Conservation (phyloP, 139 green algal species). For the Klebsormidium nitens region DNA sequence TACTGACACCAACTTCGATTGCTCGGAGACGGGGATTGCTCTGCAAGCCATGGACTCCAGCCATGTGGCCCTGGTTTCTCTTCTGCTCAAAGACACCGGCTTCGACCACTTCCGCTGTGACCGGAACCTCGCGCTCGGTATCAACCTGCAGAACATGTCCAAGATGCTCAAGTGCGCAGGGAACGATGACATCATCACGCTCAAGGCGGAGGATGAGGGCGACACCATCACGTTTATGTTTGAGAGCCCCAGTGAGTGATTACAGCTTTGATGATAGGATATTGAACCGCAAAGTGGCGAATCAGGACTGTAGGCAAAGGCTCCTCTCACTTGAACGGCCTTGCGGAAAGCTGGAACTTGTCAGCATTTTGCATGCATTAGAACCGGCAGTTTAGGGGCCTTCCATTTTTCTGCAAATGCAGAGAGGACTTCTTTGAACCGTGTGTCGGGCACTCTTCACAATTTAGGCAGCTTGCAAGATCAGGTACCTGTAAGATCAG, state of each 20-base stretch:
- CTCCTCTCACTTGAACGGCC: too few relatives aligned
- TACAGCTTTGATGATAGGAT: too few relatives aligned
- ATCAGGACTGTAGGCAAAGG: too few relatives aligned
- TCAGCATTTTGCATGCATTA: too few relatives aligned
- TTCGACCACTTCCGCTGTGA: conserved; percentile 99
- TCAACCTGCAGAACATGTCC: conserved; percentile 88
- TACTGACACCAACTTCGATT: conserved; percentile 96
- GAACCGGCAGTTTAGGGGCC: too few relatives aligned
- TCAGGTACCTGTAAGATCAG: too few relatives aligned
- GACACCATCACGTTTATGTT: conserved; percentile 97
- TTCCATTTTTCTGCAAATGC: too few relatives aligned
- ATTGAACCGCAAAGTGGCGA: too few relatives aligned
- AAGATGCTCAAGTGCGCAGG: conserved; percentile 98
- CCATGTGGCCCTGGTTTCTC: conserved; percentile 87
- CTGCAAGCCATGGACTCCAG: conserved; percentile 96
- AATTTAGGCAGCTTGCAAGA: too few relatives aligned
- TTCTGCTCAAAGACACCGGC: conserved; percentile 77
- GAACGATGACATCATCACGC: conserved; percentile 93
- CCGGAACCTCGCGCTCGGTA: conserved; percentile 52
- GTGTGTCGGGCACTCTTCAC: too few relatives aligned
- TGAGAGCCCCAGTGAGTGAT: conserved; percentile 63
- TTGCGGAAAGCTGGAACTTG: too few relatives aligned
- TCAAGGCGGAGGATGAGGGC: conserved; percentile 89
- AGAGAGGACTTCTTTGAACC: too few relatives aligned
- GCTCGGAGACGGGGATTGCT: conserved; percentile 68